Evolutionary conservation across 2,329 filamentous ascomycete species (phyloP).

Genomic region (Bipolaris sorokiniana): DNA sequence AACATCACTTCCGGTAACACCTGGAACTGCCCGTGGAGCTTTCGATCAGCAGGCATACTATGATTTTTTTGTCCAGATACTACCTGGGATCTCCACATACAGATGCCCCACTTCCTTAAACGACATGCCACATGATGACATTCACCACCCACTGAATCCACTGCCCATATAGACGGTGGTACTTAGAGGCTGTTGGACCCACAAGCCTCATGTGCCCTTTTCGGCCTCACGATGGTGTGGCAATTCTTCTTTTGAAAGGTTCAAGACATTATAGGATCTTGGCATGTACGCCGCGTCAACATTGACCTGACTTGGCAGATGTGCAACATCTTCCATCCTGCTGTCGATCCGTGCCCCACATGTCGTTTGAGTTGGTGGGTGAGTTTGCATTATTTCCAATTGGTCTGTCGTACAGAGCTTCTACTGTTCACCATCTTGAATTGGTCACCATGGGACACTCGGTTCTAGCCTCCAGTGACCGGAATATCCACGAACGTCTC

Average conservation of each 20-base stretch:
- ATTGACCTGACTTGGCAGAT: background rate
- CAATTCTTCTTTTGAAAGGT: background rate
- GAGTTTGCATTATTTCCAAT: background rate
- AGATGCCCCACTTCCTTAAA: background rate
- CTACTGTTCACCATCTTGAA: background rate
- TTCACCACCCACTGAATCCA: no score
- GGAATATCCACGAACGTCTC: no score
- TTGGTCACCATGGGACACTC: no score
- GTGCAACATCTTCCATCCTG: background rate
- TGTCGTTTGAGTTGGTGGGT: background rate
- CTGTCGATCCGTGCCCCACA: background rate
- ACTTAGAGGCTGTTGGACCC: background rate
- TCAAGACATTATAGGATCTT: background rate
- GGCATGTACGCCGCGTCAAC: background rate
- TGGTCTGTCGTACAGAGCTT: background rate
- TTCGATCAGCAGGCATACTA: no score
- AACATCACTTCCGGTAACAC: no score
- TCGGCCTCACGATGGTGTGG: background rate
- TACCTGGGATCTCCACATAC: background rate
- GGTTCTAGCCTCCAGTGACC: no score
- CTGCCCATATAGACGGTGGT: background rate
- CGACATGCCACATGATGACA: background rate
- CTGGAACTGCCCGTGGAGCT: no score
- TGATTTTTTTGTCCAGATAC: no score
- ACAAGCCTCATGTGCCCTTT: no score